These are phyloP conservation scores for Aspergillus eucalypticola DNA, from an alignment of 2,329 filamentous ascomycete species.

Conservation along the genomic window DNA sequence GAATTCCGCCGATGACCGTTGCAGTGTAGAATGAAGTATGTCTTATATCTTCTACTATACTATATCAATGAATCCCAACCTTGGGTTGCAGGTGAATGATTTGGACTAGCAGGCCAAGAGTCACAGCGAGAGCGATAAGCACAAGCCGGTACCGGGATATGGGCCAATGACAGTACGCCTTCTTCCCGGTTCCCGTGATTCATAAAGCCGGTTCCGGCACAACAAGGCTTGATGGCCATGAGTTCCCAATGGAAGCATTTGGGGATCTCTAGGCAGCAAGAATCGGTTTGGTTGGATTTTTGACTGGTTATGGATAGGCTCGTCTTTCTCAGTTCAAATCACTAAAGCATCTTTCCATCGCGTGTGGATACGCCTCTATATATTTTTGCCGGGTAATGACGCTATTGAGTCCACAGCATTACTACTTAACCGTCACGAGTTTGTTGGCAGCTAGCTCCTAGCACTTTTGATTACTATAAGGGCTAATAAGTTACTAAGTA, in stretches of 20 bases:
- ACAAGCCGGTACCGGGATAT: not conserved
- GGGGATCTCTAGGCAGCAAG: not conserved
- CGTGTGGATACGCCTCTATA: no score
- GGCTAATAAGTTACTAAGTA: not conserved
- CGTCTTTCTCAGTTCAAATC: not conserved
- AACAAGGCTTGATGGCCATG: not conserved
- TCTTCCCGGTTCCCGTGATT: not conserved
- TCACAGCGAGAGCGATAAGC: not conserved
- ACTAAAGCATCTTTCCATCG: no score
- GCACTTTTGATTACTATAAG: not conserved
- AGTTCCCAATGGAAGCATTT: not conserved
- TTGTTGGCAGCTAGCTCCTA: no score
- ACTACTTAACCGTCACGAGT: no score
- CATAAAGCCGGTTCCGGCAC: not conserved
- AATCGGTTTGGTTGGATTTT: not conserved
- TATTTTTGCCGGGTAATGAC: no score
- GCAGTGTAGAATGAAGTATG: no score
- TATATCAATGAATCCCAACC: not conserved
- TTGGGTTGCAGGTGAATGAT: not conserved
- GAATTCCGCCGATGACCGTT: no score
- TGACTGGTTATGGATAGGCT: not conserved
- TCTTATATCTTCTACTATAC: no score
- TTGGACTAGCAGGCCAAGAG: not conserved
- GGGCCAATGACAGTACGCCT: not conserved
- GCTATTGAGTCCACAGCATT: no score